Percentiles rank a stretch among this genome's conserved stretches.
phyloP scores from a whole-genome alignment of 306 rosid species.

The Quercus ilex region DNA sequence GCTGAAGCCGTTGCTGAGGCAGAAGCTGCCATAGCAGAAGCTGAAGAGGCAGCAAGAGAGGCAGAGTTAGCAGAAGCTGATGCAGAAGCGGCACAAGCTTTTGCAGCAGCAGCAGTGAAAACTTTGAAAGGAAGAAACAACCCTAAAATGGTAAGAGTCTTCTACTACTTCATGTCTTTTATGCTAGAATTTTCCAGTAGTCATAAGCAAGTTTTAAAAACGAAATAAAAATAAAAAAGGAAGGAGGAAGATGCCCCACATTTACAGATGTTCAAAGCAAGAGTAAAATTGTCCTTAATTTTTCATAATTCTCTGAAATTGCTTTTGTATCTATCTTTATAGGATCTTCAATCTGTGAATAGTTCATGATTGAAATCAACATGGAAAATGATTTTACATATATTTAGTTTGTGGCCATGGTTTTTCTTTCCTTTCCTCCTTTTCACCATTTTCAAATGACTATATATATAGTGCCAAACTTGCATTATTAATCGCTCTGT shows the following conservation, averaged over 20 bases:
- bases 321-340: background rate
- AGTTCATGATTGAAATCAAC: slow-evolving; percentile 1
- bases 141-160: slow-evolving; percentile 62
- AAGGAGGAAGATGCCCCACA: too few relatives aligned
- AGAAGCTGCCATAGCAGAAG: slow-evolving; percentile 86
- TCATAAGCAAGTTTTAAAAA: background rate
- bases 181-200: background rate
- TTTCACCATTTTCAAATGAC: background rate
- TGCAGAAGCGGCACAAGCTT: slow-evolving; percentile 79
- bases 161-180: background rate
- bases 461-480: too few relatives aligned
- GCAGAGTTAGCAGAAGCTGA: slow-evolving; percentile 97
- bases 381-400: slow-evolving; percentile 14
- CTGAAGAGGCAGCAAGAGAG: slow-evolving; percentile 85
- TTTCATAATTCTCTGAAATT: background rate
- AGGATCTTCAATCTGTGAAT: background rate
- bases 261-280: background rate
- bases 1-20: slow-evolving; percentile 89
- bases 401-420: background rate
- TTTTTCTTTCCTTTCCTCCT: background rate
- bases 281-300: background rate
- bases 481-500: too few relatives aligned
- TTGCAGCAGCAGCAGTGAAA: slow-evolving; percentile 75
- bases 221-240: background rate
- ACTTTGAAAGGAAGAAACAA: slow-evolving; percentile 54